These are phyloP conservation scores for Fraxinus ornus DNA, from an alignment of 305 asterid species.

Conservation along the genomic window DNA sequence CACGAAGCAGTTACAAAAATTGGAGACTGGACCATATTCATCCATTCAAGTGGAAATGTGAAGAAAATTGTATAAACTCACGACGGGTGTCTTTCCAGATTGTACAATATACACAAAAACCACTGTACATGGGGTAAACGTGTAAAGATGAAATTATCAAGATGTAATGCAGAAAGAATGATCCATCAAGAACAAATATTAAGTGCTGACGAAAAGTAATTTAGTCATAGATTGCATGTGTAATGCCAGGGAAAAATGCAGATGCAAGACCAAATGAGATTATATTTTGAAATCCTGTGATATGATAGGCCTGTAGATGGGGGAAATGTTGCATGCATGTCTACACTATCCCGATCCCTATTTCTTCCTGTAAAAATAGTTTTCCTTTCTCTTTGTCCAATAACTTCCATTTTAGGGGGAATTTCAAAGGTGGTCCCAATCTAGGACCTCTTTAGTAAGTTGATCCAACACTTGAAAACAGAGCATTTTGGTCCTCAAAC, in stretches of 20 bases:
- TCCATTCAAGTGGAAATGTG: background rate
- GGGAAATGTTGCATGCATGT: background rate
- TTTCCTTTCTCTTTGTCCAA: background rate
- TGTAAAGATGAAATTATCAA: background rate
- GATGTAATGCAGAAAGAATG: background rate
- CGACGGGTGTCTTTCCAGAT: background rate
- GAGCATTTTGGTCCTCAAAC: background rate
- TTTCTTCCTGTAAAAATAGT: background rate
- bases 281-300: constrained; percentile 10
- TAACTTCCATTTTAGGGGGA: background rate
- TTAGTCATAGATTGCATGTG: constrained; percentile 7
- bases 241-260: constrained; percentile 1
- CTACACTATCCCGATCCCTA: background rate
- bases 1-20: background rate
- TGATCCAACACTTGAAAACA: background rate
- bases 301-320: background rate
- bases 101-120: background rate
- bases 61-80: background rate
- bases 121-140: background rate
- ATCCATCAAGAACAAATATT: constrained; percentile 7
- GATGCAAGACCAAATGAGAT: background rate
- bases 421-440: background rate
- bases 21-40: background rate
- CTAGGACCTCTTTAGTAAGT: background rate
- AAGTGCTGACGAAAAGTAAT: background rate